Evolutionary conservation across 75 land plant genomes (phyloP).

Genomic region (Azolla pinnata): DNA sequence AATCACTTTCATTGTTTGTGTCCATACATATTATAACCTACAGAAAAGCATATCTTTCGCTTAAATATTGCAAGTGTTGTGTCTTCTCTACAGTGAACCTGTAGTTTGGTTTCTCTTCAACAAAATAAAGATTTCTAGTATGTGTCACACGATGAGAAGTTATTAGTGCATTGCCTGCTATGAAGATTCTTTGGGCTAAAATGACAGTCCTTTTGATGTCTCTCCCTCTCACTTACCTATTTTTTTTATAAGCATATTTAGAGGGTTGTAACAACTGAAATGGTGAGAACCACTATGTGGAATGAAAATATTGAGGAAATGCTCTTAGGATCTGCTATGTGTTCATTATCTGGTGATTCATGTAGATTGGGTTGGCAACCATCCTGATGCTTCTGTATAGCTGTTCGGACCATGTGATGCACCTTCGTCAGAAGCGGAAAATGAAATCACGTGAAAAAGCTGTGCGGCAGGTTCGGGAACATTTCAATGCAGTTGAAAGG

Average conservation of each 20-base stretch:
- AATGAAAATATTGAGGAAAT: neutral
- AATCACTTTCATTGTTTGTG: neutral
- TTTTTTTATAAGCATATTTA: neutral
- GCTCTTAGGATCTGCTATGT: neutral
- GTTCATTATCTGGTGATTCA: neutral
- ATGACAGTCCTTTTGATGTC: neutral
- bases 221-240: neutral
- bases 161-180: too few species aligned
- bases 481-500: constrained; percentile 57
- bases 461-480: constrained; percentile 66
- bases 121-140: too few species aligned
- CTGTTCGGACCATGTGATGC: constrained; percentile 81
- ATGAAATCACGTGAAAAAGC: constrained; percentile 74
- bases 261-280: too few species aligned
- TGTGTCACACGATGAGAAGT: too few species aligned
- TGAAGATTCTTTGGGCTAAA: too few species aligned
- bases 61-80: neutral
- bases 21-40: neutral
- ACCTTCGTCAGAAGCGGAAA: constrained; percentile 57
- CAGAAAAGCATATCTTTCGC: too few species aligned
- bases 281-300: neutral
- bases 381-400: constrained; percentile 61
- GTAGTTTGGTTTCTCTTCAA: neutral
- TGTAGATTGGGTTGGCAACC: constrained; percentile 44
- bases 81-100: neutral